These are phyloP conservation scores for Phytopythium boreale DNA, from an alignment of 352 stramenopile species.

Conservation along the genomic window DNA sequence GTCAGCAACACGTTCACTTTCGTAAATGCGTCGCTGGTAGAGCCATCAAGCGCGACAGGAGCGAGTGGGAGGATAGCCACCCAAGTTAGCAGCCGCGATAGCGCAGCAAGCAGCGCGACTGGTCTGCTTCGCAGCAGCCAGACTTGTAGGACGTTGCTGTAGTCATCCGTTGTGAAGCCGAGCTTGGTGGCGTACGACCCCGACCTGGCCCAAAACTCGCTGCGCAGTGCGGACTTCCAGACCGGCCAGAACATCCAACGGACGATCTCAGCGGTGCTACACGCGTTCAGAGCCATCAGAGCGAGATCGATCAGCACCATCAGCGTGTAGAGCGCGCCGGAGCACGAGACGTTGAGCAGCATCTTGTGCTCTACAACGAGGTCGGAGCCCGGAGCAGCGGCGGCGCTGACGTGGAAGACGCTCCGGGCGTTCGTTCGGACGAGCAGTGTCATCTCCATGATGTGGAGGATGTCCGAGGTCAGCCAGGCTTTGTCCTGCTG, in stretches of 20 bases:
- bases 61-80: conserved; percentile 37
- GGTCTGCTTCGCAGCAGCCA: conserved; percentile 36
- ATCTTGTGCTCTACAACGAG: conserved; percentile 26
- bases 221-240: conserved; percentile 19
- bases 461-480: conserved; percentile 14
- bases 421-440: conserved; percentile 27
- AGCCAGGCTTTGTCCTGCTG: conserved; percentile 28
- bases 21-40: conserved; percentile 13
- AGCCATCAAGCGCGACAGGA: conserved; percentile 24
- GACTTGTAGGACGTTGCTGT: conserved; percentile 28
- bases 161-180: conserved; percentile 29
- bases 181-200: conserved; percentile 24
- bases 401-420: conserved; percentile 14
- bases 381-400: neutral
- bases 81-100: conserved; percentile 48
- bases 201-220: conserved; percentile 13
- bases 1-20: conserved; percentile 30
- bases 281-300: conserved; percentile 29
- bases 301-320: conserved; percentile 39
- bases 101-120: conserved; percentile 27
- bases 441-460: conserved; percentile 34
- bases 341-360: conserved; percentile 39
- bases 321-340: conserved; percentile 39
- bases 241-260: conserved; percentile 26
- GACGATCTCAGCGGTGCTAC: conserved; percentile 29